Evolutionary conservation across 2,329 filamentous ascomycete species (phyloP).

Genomic region (Claviceps sp.): DNA sequence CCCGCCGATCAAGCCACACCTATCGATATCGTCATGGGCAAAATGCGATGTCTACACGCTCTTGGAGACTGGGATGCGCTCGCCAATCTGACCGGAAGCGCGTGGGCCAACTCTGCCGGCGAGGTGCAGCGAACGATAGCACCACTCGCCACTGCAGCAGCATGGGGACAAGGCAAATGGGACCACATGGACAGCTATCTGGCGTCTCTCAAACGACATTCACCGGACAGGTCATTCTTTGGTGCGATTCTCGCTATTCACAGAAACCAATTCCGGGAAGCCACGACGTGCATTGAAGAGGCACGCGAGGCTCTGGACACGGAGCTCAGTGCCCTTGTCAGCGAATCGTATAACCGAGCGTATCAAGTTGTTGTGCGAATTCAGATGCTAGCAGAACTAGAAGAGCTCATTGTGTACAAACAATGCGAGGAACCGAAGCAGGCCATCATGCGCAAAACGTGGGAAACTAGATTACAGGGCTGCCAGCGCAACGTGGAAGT

Average conservation of each 20-base stretch:
- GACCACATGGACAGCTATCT: conserved; percentile 97
- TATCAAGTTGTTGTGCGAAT: conserved; percentile 97
- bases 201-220: conserved; percentile 84
- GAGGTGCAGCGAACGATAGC: conserved; percentile 88
- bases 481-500: conserved; percentile 96
- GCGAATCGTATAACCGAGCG: conserved; percentile 93
- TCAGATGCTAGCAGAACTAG: conserved; percentile 96
- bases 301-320: conserved; percentile 89
- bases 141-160: conserved; percentile 83
- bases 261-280: conserved; percentile 88
- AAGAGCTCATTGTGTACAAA: conserved; percentile 97
- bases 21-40: conserved; percentile 96
- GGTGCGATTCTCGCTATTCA: conserved; percentile 91
- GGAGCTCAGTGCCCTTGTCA: conserved; percentile 89
- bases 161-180: conserved; percentile 95
- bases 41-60: conserved; percentile 96
- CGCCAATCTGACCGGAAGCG: conserved; percentile 77
- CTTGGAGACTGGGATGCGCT: conserved; percentile 95
- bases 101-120: conserved; percentile 78
- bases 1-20: conserved; percentile 43
- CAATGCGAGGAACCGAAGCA: conserved; percentile 83
- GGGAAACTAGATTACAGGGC: conserved; percentile 88
- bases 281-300: conserved; percentile 77
- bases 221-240: conserved; percentile 93
- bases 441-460: conserved; percentile 80